Percentiles rank a stretch among this genome's conserved stretches.
Evolutionary conservation across 176 grass and related monocot species (phyloP).

Genomic region (Guadua angustifolia): DNA sequence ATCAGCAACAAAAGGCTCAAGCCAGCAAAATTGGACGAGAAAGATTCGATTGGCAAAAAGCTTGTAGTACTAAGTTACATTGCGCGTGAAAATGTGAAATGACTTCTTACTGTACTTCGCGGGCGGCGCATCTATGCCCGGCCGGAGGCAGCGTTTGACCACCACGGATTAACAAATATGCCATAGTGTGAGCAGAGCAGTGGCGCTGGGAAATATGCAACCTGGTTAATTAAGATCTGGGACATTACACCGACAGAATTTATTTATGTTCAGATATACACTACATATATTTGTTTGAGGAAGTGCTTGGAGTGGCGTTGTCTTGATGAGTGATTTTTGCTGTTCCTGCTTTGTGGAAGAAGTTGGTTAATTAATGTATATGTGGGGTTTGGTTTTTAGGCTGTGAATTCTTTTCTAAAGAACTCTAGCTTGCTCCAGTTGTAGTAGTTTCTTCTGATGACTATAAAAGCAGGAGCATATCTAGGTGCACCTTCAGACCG

Average conservation of each 20-base stretch:
- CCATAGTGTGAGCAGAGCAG: background rate
- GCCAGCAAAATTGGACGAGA: no score
- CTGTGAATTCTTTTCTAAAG: background rate
- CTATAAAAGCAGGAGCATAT: slow-evolving; percentile 32
- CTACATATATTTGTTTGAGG: slow-evolving; percentile 11
- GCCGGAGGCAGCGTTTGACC: slow-evolving; percentile 33
- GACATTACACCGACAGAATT: slow-evolving; percentile 30
- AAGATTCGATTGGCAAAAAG: no score
- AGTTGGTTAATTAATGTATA: background rate
- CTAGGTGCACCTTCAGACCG: background rate
- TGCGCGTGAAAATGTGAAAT: slow-evolving; percentile 6
- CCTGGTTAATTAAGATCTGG: slow-evolving; percentile 31
- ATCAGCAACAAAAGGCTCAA: no score
- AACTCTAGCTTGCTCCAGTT: background rate
- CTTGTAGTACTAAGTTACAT: background rate
- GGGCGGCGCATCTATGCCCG: background rate
- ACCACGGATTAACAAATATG: slow-evolving; percentile 40
- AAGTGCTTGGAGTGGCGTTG: slow-evolving; percentile 22
- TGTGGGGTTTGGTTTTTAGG: slow-evolving; percentile 26
- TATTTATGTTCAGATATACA: background rate
- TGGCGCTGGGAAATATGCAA: slow-evolving; percentile 6
- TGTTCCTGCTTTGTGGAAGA: slow-evolving; percentile 31
- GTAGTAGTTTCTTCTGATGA: background rate
- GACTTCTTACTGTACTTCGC: background rate
- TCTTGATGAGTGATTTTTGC: slow-evolving; percentile 43